phyloP scores from a whole-genome alignment of 2,329 filamentous ascomycete species.

The Teratosphaeria epicoccoides region DNA sequence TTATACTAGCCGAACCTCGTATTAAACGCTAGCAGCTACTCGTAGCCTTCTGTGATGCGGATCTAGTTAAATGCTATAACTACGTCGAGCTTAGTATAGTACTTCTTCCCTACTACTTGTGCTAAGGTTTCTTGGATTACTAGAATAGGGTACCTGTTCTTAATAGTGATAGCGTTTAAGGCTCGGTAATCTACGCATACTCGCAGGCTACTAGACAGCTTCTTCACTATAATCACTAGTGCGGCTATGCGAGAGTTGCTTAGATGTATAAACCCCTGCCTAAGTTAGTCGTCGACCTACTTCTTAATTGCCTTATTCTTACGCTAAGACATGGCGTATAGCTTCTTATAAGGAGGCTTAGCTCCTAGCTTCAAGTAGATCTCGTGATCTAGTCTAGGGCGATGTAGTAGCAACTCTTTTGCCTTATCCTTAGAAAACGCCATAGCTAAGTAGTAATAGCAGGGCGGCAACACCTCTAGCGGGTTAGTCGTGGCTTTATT shows the following conservation, averaged over 20 bases:
- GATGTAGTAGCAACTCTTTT: background rate
- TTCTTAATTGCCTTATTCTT: background rate
- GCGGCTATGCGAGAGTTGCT: background rate
- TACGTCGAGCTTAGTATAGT: background rate
- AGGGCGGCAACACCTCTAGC: background rate
- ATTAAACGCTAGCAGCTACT: conserved; percentile 1
- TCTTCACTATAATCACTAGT: background rate
- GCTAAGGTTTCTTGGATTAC: background rate
- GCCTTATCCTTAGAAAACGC: background rate
- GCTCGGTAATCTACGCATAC: background rate
- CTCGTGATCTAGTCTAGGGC: background rate
- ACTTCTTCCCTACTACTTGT: background rate
- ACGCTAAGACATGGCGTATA: background rate
- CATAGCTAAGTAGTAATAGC: background rate
- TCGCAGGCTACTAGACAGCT: background rate
- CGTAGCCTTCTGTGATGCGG: background rate
- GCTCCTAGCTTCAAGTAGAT: background rate
- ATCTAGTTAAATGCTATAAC: background rate
- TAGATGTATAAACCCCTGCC: background rate
- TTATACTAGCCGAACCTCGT: too few species aligned
- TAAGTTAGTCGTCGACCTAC: background rate
- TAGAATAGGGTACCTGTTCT: background rate
- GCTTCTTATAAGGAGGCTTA: background rate
- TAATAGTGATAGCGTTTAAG: background rate
- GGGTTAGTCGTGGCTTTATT: background rate